Base-by-base conservation (phyloP, 1,284 basidiomycete genomes). In the Fomitopsis palustris region DNA sequence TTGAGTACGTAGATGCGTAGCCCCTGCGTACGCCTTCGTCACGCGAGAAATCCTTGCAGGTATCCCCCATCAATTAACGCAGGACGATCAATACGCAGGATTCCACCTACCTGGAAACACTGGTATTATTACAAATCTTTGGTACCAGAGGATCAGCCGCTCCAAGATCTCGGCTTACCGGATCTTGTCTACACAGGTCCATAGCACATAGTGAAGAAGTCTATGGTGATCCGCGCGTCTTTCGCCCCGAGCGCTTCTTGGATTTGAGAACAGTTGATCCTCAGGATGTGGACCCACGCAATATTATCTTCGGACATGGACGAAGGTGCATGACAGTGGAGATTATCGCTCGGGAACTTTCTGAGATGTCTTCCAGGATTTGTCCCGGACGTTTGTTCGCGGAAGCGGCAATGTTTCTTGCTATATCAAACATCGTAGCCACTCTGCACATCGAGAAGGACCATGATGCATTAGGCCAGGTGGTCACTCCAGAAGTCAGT, bases 81-180 rank as follows among this genome's bases (percentile, higher is more conserved):
- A 64, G 55, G 70, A 71, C 60, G 70, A 72, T 56, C 54, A 61
- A 23, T 71, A 72, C 62, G 54, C 67, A 12, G 70, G 64, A 14
- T 68, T 31, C 12, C 12, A 49, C 29, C 25, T 49, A 16, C 45
- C 45, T 23, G 7, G 23, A 17, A 25, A 29, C 12, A 49, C 45
- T 5, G 17, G 23, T 1, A 17, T 49, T 5, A 49, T 49, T 29
- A 25, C 45, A 1, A 49, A 31, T 14, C 45, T 49, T 10, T 49
- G 45, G 45, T 31, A 5, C 21, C 6, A 9, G 39, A 42, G 17
- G 10, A 42, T 42, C 16, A 7, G 21, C 16, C 39, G 6, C 6
- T n/a, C 17, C 16, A 42, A 7, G 14, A 2, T n/a, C 8, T n/a
- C 6, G 6, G 6, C 14, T 42, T 5, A 42, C 39, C 8, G 14